Conservation (phyloP, 257 asterid species). For the Eucommia ulmoides region DNA sequence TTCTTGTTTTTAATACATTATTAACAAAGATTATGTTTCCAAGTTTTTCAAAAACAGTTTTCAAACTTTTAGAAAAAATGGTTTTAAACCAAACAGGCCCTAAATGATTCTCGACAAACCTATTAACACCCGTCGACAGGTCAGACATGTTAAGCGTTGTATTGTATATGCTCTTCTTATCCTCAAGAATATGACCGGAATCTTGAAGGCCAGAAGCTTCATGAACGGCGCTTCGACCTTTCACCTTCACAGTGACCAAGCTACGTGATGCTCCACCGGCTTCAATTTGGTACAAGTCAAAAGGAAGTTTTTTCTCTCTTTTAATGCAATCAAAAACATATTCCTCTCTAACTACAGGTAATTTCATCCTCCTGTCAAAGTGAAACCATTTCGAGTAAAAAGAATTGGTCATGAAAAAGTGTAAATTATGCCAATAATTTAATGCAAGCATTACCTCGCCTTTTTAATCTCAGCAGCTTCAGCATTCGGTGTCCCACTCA, state of each 20-base stretch:
- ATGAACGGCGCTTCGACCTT: slow-evolving; percentile 94
- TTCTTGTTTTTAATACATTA: too few relatives aligned
- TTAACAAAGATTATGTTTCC: too few relatives aligned
- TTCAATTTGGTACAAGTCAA: slow-evolving; percentile 57
- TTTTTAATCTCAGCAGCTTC: slow-evolving; percentile 57
- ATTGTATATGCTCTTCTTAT: slow-evolving; percentile 69
- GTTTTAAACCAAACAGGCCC: too few relatives aligned
- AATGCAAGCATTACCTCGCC: slow-evolving; percentile 59
- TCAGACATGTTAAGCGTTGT: slow-evolving; percentile 89
- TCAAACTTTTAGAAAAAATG: too few relatives aligned
- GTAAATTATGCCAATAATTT: slow-evolving; percentile 6
- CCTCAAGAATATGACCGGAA: slow-evolving; percentile 91
- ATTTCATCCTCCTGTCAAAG: slow-evolving; percentile 71
- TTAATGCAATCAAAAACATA: slow-evolving; percentile 65
- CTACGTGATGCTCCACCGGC: slow-evolving; percentile 38
- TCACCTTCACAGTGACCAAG: slow-evolving; percentile 72
- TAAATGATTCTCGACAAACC: slow-evolving; percentile 41
- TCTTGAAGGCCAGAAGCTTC: slow-evolving; percentile 85
- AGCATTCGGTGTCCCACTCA: slow-evolving; percentile 30
- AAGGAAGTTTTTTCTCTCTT: slow-evolving; percentile 72
- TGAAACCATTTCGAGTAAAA: slow-evolving; percentile 7
- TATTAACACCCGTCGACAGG: slow-evolving; percentile 78
- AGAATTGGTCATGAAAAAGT: slow-evolving; percentile 2
- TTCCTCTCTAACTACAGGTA: slow-evolving; percentile 78
- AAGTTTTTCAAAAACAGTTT: too few relatives aligned